Percentiles rank a stretch among this genome's conserved stretches.
Conservation (phyloP, 2,329 filamentous ascomycete genomes). For the Fusarium graminum region DNA sequence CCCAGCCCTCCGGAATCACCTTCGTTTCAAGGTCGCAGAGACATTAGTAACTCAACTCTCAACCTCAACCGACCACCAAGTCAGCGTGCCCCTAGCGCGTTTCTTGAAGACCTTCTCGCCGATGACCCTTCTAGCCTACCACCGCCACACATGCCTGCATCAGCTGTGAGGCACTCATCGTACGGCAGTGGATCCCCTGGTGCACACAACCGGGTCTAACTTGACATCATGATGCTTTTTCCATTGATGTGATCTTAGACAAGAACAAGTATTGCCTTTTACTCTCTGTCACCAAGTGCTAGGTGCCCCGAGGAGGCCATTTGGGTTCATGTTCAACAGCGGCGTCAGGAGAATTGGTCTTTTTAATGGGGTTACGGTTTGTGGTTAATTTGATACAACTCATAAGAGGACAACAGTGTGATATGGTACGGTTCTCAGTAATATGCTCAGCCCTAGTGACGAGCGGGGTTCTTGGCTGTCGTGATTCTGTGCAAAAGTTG, state of each 20-base stretch:
- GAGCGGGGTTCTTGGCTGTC: conserved; percentile 23
- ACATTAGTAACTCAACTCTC: conserved; percentile 74
- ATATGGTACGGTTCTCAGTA: conserved; percentile 33
- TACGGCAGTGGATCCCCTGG: conserved; percentile 42
- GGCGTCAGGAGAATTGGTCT: conserved; percentile 45
- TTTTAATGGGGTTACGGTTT: conserved; percentile 37
- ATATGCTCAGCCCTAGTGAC: conserved; percentile 34
- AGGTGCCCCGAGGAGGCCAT: conserved; percentile 21
- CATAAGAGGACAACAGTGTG: conserved; percentile 30
- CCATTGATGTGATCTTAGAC: conserved; percentile 26
- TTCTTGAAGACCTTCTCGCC: conserved; percentile 89
- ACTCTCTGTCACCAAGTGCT: conserved; percentile 31
- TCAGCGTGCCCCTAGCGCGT: conserved; percentile 85
- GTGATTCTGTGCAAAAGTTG: conserved; percentile 22
- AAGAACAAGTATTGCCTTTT: conserved; percentile 25
- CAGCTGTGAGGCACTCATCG: conserved; percentile 42
- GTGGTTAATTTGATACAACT: conserved; percentile 35
- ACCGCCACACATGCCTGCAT: conserved; percentile 56
- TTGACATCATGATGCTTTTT: conserved; percentile 7
- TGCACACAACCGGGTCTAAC: conserved; percentile 48
- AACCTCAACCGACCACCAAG: conserved; percentile 72
- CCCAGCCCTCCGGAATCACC: conserved; percentile 76
- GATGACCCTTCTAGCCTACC: conserved; percentile 72
- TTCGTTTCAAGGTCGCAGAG: conserved; percentile 61
- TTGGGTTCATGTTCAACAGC: conserved; percentile 39